These are phyloP conservation scores for Aspergillus ostianus DNA, from an alignment of 495 filamentous ascomycete species.

Conservation along the genomic window DNA sequence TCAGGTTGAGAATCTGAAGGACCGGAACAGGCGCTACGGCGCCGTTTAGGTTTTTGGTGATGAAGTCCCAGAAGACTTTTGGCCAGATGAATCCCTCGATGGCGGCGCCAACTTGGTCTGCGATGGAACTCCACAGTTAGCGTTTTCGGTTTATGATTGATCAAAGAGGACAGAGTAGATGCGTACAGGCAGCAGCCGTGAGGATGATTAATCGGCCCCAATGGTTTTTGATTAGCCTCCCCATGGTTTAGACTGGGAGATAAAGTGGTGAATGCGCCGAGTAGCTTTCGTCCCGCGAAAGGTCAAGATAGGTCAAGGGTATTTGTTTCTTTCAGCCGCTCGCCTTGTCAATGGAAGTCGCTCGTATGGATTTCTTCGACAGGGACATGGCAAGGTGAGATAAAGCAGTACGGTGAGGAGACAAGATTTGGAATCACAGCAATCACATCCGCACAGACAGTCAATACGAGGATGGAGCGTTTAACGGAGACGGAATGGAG, in stretches of 20 bases:
- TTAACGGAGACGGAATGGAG: background rate
- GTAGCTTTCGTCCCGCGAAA: constrained; percentile 34
- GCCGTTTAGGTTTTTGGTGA: constrained; percentile 84
- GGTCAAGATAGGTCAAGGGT: background rate
- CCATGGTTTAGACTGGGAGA: constrained; percentile 59
- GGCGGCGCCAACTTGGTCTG: constrained; percentile 83
- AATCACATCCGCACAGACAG: constrained; percentile 10
- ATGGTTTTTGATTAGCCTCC: constrained; percentile 98
- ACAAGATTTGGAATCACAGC: constrained; percentile 2
- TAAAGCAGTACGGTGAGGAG: background rate
- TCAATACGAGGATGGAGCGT: constrained; percentile 7
- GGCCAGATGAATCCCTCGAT: constrained; percentile 96
- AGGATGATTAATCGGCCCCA: constrained; percentile 92
- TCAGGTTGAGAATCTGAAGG: constrained; percentile 92
- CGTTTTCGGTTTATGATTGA: background rate
- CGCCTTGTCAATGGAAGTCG: constrained; percentile 10
- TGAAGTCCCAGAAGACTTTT: constrained; percentile 97
- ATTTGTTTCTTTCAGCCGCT: background rate
- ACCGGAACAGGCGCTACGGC: constrained; percentile 85
- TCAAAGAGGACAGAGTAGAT: background rate
- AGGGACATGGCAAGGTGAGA: constrained; percentile 18
- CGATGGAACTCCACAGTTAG: constrained; percentile 27
- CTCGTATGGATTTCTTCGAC: constrained; percentile 3
- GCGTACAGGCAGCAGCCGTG: constrained; percentile 79
- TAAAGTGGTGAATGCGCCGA: constrained; percentile 9